Conservation (phyloP, 257 asterid genomes). For the Ophiorrhiza pumila region DNA sequence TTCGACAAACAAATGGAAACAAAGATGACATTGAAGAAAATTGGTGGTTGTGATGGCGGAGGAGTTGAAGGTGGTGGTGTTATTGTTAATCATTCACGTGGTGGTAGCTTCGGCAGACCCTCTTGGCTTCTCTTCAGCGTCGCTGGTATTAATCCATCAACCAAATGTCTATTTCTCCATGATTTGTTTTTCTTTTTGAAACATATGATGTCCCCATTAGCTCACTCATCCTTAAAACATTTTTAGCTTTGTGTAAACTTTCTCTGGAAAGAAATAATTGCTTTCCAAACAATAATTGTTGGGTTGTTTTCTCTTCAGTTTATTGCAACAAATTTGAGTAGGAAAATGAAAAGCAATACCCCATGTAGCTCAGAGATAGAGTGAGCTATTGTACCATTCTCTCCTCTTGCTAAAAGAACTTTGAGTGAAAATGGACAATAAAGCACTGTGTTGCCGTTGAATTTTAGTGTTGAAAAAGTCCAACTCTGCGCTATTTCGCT, state of each 20-base stretch:
- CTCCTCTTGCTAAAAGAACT: too few relatives aligned
- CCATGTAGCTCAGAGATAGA: too few relatives aligned
- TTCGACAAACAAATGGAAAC: slow-evolving; percentile 39
- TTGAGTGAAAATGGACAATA: not conserved
- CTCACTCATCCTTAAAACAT: not conserved
- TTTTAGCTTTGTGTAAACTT: too few relatives aligned
- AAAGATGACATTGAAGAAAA: slow-evolving; percentile 34
- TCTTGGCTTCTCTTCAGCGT: slow-evolving; percentile 88
- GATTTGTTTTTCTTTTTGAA: not conserved
- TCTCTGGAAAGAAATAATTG: too few relatives aligned
- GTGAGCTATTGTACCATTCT: too few relatives aligned
- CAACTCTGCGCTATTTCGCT: not conserved
- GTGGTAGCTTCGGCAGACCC: slow-evolving; percentile 61
- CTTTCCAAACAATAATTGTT: too few relatives aligned
- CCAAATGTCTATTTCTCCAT: not conserved
- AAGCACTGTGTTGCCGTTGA: not conserved
- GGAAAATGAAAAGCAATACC: too few relatives aligned
- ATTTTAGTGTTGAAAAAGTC: not conserved
- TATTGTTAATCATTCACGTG: slow-evolving; percentile 32
- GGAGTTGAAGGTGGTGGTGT: slow-evolving; percentile 14
- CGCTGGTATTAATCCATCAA: slow-evolving; percentile 50
- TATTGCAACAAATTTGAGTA: too few relatives aligned
- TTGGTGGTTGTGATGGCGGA: slow-evolving; percentile 31
- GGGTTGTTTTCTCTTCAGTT: too few relatives aligned
- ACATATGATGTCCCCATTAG: not conserved